Evolutionary conservation across 192 early-diverging fungal species (phyloP).

Genomic region (Helicostylum pulchrum): DNA sequence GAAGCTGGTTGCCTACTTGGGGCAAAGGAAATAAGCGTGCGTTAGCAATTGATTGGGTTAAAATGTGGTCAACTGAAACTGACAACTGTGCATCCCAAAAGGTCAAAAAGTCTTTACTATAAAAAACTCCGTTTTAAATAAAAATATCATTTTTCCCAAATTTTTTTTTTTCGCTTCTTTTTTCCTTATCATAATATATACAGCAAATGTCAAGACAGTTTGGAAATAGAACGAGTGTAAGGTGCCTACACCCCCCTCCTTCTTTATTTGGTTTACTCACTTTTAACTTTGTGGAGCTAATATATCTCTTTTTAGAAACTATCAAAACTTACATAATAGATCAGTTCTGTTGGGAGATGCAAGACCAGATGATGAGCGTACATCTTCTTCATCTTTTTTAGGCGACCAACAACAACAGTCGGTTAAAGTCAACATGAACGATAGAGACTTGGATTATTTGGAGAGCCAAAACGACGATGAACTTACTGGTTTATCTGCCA

Average conservation of each 20-base stretch:
- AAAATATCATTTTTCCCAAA: not conserved
- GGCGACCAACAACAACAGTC: constrained; percentile 8
- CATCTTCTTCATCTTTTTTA: constrained; percentile 19
- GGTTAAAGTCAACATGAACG: constrained; percentile 15
- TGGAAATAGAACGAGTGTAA: constrained; percentile 22
- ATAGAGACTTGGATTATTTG: constrained; percentile 35
- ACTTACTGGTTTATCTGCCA: constrained; percentile 34
- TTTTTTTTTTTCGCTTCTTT: constrained; percentile 4
- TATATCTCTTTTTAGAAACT: constrained; percentile 13
- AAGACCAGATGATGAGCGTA: constrained; percentile 12
- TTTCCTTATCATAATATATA: not conserved
- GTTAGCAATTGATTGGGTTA: constrained; percentile 43
- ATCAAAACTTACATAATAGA: constrained; percentile 39
- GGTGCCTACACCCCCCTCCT: not conserved
- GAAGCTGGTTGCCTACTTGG: constrained; percentile 58
- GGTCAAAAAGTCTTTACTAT: too few species aligned
- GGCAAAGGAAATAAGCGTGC: constrained; percentile 39
- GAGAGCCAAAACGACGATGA: constrained; percentile 38
- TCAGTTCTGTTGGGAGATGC: constrained; percentile 31
- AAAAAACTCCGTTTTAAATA: not conserved
- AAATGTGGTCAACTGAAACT: constrained; percentile 29
- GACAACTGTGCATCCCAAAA: not conserved
- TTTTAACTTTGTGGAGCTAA: not conserved
- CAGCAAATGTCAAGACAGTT: constrained; percentile 23
- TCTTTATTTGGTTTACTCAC: not conserved